A percentile compares a stretch with the other conserved stretches of the same genome.
phyloP scores from a whole-genome alignment of 1,139 yeast species.

The Pneumocystis carinii region DNA sequence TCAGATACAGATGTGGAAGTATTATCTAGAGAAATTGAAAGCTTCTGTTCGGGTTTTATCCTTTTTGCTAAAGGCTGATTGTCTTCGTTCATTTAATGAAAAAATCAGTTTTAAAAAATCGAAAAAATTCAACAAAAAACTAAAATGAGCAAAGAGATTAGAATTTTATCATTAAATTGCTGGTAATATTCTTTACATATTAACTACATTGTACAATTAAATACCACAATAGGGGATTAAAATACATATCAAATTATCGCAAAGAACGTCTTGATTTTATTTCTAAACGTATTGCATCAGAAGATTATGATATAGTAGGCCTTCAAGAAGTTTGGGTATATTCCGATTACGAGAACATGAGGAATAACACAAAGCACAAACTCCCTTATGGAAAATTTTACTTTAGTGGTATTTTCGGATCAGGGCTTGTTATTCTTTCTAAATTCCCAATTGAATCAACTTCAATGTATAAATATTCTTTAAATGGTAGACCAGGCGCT shows the following conservation, averaged over 20 bases:
- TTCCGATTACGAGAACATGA: slow-evolving; percentile 61
- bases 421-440: slow-evolving; percentile 77
- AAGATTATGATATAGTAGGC: slow-evolving; percentile 67
- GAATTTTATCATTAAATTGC: slow-evolving; percentile 17
- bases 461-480: slow-evolving; percentile 67
- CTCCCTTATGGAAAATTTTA: slow-evolving; percentile 59
- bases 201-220: background rate
- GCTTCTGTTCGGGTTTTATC: background rate
- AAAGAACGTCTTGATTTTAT: slow-evolving; percentile 53
- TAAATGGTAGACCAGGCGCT: slow-evolving; percentile 90
- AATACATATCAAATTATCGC: slow-evolving; percentile 59
- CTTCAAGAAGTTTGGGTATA: slow-evolving; percentile 88
- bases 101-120: background rate
- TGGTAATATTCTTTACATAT: slow-evolving; percentile 14
- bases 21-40: background rate
- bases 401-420: slow-evolving; percentile 71
- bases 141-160: slow-evolving; percentile 3
- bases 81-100: background rate
- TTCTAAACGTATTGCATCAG: slow-evolving; percentile 45
- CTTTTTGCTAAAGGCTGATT: background rate
- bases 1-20: background rate
- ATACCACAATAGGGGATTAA: slow-evolving; percentile 69
- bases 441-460: slow-evolving; percentile 70
- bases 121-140: background rate
- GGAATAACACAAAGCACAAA: slow-evolving; percentile 29